Evolutionary conservation across 1,284 basidiomycete genomes (phyloP), one percentile per base, ranked within the genome.

Genomic region (Ganoderma boninense): DNA sequence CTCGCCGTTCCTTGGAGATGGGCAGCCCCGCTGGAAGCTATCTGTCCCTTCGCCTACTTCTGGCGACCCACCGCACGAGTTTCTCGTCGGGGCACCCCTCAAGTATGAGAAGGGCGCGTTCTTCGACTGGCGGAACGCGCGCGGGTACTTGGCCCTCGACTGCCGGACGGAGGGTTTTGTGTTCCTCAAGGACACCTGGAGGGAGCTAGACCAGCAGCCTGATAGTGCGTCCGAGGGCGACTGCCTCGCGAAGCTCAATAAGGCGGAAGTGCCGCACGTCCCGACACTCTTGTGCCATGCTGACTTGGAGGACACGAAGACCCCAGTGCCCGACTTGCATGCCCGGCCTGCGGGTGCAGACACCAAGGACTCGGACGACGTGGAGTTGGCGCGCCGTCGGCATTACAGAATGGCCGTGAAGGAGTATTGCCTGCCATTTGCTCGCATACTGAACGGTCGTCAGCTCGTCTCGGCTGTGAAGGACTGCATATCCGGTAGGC

Each of bases 121-220:
- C 7, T 43, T 56, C 14, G 40, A 52, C 44, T 18, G 20, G 14
- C 65, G 69, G 11, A 65, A 40, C 10, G 56, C 49, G 23, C 62
- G 64, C 23, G 54, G 57, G 4, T 71, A 68, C 61, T 29, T 71
- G 4, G 70, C 67, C 6, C 42, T 68, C 18, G 67, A 71, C 64
- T 52, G 61, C 64, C 16, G 13, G 20, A 66, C 54, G 23, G n/a
- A 26, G 4, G 26, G 56, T 23, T 63, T 72, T n/a, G 65, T 69
- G 14, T 69, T 64, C 42, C 68, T 72, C 14, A 69, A 69, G 63
- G 71, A 69, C 32, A 54, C 63, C 0, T 72, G 71, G 71, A 44
- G 71, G 38, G 40, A 61, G n/a, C 40, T 46, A n/a, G 2, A 10
- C 20, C 10, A 29, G 16, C 43, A 62, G n/a, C 35, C 26, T 11